Base-by-base conservation (phyloP, 2,329 filamentous ascomycete genomes). In the Verticillium zaregamsianum region DNA sequence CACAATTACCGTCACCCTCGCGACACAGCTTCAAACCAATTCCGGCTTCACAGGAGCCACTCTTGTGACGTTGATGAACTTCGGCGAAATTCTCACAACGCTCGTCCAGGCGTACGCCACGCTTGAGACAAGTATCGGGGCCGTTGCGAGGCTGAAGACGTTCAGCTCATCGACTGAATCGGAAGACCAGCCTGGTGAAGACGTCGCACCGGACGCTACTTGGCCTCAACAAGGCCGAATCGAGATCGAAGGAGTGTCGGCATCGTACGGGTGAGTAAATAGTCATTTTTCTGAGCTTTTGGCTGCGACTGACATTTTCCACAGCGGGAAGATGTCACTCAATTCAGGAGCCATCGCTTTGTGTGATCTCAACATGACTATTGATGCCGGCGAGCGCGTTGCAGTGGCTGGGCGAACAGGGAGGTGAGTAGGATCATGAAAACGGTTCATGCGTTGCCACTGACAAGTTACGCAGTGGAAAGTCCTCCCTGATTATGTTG, bases 1-100 rank as follows among this genome's bases (percentile, higher is more conserved):
- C 0, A 71, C 80, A 1, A 63, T 81, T 2, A 68, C 86, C 0
- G 77, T 86, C 2, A 70, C 78, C 2, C 70, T 86, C 0, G 78
- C 82, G 0, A 83, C 83, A 0, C 74, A 77, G 61, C 64, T 78
- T 17, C 70, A 70, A 5, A 68, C 71, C 3, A 74, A 70, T 55
- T 68, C 74, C 1, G 76, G 73, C 0, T 74, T 79, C 55, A 73
- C 75, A 1, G 78, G 77, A 40, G 77, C 74, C 8, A 71, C 72
- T 57, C 57, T 80, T 5, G 65, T 80, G 3, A 72, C 73, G 4
- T 67, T 80, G 0, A 74, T 80, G 70, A 63, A 59, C 3, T 74
- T 79, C 58, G 72, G 76, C 25, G 67, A 72, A 3, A 61, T 52
- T 0, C 55, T 79, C 2, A 61, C 70, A 3, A 58, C 55, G 14